Evolutionary conservation across 768 basidiomycete genomes (phyloP), one percentile per base, ranked within the genome.

Genomic region (Hemileccinum impolitum): DNA sequence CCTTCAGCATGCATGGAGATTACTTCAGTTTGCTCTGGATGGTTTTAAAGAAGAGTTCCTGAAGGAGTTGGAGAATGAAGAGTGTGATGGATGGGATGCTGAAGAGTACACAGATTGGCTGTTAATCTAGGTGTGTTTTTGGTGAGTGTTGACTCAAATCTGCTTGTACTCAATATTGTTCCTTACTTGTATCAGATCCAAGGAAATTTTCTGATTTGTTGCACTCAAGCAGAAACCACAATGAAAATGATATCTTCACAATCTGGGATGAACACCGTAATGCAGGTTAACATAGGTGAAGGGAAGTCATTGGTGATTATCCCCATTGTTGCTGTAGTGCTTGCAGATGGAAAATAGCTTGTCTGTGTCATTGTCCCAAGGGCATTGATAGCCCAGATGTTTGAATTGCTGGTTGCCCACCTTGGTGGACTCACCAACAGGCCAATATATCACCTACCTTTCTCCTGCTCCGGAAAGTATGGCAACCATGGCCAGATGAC

Each of bases 21-120:
- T n/a, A n/a, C n/a, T n/a, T n/a, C n/a, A n/a, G n/a, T n/a, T n/a
- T n/a, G n/a, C n/a, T n/a, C n/a, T n/a, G n/a, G n/a, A n/a, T n/a
- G n/a, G n/a, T n/a, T n/a, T n/a, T n/a, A n/a, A n/a, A n/a, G n/a
- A n/a, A n/a, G n/a, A n/a, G n/a, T n/a, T n/a, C n/a, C n/a, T n/a
- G n/a, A n/a, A n/a, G n/a, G n/a, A n/a, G n/a, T 8, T 63, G 3
- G 32, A 52, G 0, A 67, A 61, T 4, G 47, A 39, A 3, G 59
- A 56, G 9, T 58, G 47, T 10, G 51, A 58, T 13, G 59, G 47
- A 1, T 58, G 54, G 54, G 26, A 60, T n/a, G 44, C 54, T 1
- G 47, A 61, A 32, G 18, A 15, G 1, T 48, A 68, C 43, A 60
- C 67, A 0, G 73, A 74, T 43, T 77, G 75, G 76, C 54, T 75